A percentile compares a stretch with the other conserved stretches of the same genome.
Conservation (phyloP, 129 eudicot species). For the Arctium lappa region DNA sequence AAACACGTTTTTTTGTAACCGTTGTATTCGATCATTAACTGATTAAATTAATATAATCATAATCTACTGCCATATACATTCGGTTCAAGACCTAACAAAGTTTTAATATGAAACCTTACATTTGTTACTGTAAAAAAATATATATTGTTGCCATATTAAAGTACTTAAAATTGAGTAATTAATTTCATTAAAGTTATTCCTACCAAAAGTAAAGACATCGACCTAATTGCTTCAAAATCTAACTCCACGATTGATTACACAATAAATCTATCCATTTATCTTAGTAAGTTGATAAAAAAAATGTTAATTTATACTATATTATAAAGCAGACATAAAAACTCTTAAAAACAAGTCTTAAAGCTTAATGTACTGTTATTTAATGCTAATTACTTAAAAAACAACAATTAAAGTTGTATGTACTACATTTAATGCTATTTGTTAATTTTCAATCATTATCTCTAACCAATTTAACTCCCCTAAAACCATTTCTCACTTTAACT, state of each 20-base stretch:
- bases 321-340: too few species aligned
- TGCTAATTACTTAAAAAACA: too few species aligned
- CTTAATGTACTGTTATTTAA: too few species aligned
- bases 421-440: too few species aligned
- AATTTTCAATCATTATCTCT: too few species aligned
- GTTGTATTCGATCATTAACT: neutral
- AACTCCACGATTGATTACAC: neutral
- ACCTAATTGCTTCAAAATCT: neutral
- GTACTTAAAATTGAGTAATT: neutral
- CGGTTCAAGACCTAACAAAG: neutral
- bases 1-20: neutral
- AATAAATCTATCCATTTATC: neutral
- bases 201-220: neutral
- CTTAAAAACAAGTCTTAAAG: too few species aligned
- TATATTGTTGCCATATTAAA: neutral
- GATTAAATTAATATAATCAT: neutral
- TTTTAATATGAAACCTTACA: neutral
- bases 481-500: too few species aligned
- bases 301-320: too few species aligned
- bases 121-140: neutral
- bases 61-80: neutral
- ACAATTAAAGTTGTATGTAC: too few species aligned
- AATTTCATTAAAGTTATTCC: neutral
- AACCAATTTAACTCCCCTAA: too few species aligned
- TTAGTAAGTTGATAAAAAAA: too few species aligned